Conservation (phyloP, 495 filamentous ascomycete genomes). For the Mytilinidion resinicola region DNA sequence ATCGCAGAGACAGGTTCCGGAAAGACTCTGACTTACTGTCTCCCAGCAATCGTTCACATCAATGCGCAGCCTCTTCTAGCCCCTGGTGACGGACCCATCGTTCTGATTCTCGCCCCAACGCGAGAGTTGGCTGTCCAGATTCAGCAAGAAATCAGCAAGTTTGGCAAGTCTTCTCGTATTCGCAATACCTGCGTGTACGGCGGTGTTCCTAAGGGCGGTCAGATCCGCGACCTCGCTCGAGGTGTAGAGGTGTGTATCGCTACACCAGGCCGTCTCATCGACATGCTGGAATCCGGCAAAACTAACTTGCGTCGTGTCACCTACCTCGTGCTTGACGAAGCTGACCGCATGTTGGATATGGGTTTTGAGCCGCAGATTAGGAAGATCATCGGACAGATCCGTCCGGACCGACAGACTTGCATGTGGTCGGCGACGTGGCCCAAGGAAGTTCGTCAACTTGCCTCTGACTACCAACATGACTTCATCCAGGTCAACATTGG, state of each 20-base stretch:
- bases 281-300: conserved; percentile 96
- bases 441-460: conserved; percentile 94
- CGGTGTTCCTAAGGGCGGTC: conserved; percentile 92
- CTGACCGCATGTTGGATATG: conserved; percentile 89
- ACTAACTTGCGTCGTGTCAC: conserved; percentile 98
- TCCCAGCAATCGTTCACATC: conserved; percentile 98
- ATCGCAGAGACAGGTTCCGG: conserved; percentile 99
- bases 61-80: conserved; percentile 96
- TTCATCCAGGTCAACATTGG: conserved; percentile 99
- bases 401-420: conserved; percentile 96
- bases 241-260: conserved; percentile 91
- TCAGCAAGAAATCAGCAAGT: conserved; percentile 90
- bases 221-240: conserved; percentile 86
- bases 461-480: conserved; percentile 89
- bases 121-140: conserved; percentile 98
- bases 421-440: conserved; percentile 99
- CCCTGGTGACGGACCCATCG: conserved; percentile 95
- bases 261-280: conserved; percentile 93
- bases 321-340: conserved; percentile 84
- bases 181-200: conserved; percentile 99
- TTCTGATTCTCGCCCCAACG: conserved; percentile 89
- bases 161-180: conserved; percentile 95
- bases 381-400: conserved; percentile 96
- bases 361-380: conserved; percentile 85
- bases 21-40: conserved; percentile 97